Percentiles rank a stretch among this genome's conserved stretches.
These are phyloP conservation scores for Oryza nivara DNA, from an alignment of 176 grass and related monocot genomes.

Conservation along the genomic window DNA sequence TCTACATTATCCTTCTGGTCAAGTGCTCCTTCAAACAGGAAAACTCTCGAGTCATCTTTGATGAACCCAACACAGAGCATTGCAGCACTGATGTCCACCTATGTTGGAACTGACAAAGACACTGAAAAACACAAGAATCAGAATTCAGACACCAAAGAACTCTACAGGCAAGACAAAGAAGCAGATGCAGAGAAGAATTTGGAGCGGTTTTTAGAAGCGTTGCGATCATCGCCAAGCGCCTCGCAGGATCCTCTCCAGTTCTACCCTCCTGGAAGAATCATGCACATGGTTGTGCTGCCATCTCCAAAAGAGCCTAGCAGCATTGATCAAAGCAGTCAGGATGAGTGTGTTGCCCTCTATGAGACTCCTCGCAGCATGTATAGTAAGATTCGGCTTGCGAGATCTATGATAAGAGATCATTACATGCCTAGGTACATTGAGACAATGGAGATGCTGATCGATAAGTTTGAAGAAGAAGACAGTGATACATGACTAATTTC, in stretches of 20 bases:
- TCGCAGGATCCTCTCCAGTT: constrained; percentile 42
- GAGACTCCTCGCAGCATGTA: constrained; percentile 66
- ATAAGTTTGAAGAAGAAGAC: constrained; percentile 42
- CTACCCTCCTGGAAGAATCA: constrained; percentile 78
- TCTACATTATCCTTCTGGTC: constrained; percentile 42
- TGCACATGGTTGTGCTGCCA: constrained; percentile 76
- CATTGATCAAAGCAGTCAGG: neutral
- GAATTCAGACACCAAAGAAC: constrained; percentile 3
- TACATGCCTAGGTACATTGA: constrained; percentile 76
- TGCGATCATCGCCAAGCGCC: neutral
- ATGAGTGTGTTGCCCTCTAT: constrained; percentile 50
- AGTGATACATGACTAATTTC: neutral
- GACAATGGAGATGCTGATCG: constrained; percentile 70
- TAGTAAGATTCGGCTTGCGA: constrained; percentile 49
- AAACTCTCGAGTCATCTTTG: neutral
- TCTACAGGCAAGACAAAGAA: constrained; percentile 28
- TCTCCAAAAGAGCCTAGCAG: neutral
- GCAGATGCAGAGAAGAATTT: constrained; percentile 28
- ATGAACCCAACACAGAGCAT: constrained; percentile 11
- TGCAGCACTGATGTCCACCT: neutral
- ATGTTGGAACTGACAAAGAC: neutral
- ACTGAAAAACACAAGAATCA: neutral
- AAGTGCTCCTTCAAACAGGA: constrained; percentile 12
- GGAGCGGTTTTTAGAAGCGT: constrained; percentile 12
- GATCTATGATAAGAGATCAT: constrained; percentile 71